Conservation (phyloP, 1,284 basidiomycete genomes). For the Ceratobasidium theobromae region DNA sequence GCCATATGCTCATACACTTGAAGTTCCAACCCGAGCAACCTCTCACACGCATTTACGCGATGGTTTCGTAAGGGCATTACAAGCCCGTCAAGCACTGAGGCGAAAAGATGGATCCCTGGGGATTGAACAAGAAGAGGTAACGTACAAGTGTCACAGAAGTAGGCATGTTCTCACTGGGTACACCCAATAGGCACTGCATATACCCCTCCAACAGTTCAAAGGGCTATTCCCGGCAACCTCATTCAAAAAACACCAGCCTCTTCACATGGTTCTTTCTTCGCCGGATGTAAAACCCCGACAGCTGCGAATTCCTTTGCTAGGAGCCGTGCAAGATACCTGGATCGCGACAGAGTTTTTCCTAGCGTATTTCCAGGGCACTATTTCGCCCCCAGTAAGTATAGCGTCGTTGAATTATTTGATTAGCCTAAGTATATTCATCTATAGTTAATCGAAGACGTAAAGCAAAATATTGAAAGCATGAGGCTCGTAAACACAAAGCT, state of each 20-base stretch:
- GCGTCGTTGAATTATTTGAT: background rate
- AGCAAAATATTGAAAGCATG: constrained; percentile 11
- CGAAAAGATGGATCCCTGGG: constrained; percentile 56
- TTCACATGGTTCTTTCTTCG: constrained; percentile 67
- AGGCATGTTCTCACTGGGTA: background rate
- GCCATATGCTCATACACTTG: background rate
- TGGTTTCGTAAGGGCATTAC: constrained; percentile 78
- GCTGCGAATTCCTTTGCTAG: constrained; percentile 70
- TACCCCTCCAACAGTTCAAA: constrained; percentile 69
- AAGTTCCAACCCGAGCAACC: constrained; percentile 80
- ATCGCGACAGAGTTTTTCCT: constrained; percentile 68
- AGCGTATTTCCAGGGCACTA: constrained; percentile 69
- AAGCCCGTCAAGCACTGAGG: constrained; percentile 60
- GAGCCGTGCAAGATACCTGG: constrained; percentile 70
- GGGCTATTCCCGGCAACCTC: constrained; percentile 72
- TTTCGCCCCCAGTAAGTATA: constrained; percentile 67
- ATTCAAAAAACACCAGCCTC: constrained; percentile 61
- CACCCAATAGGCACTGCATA: constrained; percentile 49
- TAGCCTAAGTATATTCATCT: background rate
- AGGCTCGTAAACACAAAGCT: background rate
- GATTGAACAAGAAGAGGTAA: constrained; percentile 51
- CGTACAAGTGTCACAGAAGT: background rate
- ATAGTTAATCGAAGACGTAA: constrained; percentile 23
- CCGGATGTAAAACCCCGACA: constrained; percentile 52
- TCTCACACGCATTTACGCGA: constrained; percentile 82